Base-by-base conservation (phyloP, 371 early-diverging fungal genomes). In the Mortierella sp. region DNA sequence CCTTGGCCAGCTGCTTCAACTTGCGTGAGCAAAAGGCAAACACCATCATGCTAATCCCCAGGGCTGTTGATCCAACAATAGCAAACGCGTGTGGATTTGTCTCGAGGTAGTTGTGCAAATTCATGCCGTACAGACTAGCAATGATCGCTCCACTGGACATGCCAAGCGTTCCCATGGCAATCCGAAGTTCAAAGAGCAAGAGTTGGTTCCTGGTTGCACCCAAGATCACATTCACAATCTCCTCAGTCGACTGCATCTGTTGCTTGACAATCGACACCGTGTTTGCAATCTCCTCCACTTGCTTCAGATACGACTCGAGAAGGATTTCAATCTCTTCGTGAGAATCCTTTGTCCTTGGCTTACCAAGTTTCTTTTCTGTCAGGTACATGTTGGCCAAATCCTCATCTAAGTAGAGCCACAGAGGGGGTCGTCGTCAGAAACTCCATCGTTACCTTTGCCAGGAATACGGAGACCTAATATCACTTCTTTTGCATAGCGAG, bases 331-430 rank as follows among this genome's bases (percentile, higher is more conserved):
- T 89, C 61, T 96, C 96, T 55, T 93, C 92, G 61, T 95, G 95
- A 51, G 91, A 89, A 18, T 87, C 79, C 16, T 81, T 66, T 18
- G 74, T 80, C 38, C 91, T 83, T 2, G 85, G 82, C 7, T 63
- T 59, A 10, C 90, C 91, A 9, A 71, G 60, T 47, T 86, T 86
- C 80, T 94, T 95, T 31, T 87, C 91, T 8, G 94, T 90, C 61
- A 96, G 74, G 71, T 93, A 96, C 94, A 96, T 91, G 46, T 84
- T 92, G 0, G 94, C 94, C 64, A 96, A 72, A 69, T 96, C 96
- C 38, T 95, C 95, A 76, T 95, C 95, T 89, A 72, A 18, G 2
- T 30, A 27, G n/a, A n/a, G n/a, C n/a, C n/a, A n/a, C n/a, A n/a
- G n/a, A n/a, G n/a, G n/a, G n/a, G n/a, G n/a, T n/a, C n/a, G n/a